Evolutionary conservation across 1,139 yeast species (phyloP).

Genomic region (Kodamaea fungicola): DNA sequence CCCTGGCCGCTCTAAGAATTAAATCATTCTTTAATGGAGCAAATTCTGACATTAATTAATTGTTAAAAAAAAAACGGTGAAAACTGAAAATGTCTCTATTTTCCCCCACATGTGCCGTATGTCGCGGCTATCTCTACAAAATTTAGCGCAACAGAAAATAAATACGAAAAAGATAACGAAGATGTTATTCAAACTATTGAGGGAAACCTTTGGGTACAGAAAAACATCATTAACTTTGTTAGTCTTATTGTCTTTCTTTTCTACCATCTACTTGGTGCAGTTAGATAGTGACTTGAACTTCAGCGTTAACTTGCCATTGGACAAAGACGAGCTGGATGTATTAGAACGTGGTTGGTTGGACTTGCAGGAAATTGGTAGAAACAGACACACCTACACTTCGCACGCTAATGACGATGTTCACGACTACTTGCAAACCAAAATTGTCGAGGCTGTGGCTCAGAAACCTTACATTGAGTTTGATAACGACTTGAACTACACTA

Average conservation of each 20-base stretch:
- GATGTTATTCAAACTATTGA: constrained; percentile 16
- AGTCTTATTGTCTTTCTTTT: constrained; percentile 39
- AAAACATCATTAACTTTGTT: constrained; percentile 56
- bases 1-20: constrained; percentile 81
- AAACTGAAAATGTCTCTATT: neutral
- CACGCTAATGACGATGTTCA: constrained; percentile 74
- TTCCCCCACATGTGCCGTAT: neutral
- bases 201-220: constrained; percentile 53
- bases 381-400: constrained; percentile 77
- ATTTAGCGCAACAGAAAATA: neutral
- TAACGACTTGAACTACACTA: constrained; percentile 44
- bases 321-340: constrained; percentile 33
- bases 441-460: constrained; percentile 26
- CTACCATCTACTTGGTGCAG: constrained; percentile 27
- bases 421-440: constrained; percentile 53
- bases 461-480: constrained; percentile 46
- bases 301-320: constrained; percentile 39
- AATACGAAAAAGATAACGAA: neutral
- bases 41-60: constrained; percentile 35
- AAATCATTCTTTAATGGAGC: constrained; percentile 83
- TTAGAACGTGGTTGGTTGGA: constrained; percentile 60
- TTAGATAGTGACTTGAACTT: constrained; percentile 35
- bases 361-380: constrained; percentile 60
- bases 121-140: neutral
- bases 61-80: neutral